Percentiles rank a stretch among this genome's conserved stretches.
These are phyloP conservation scores for Trichoderma cornu-damae DNA, from an alignment of 2,329 filamentous ascomycete species.

Conservation along the genomic window DNA sequence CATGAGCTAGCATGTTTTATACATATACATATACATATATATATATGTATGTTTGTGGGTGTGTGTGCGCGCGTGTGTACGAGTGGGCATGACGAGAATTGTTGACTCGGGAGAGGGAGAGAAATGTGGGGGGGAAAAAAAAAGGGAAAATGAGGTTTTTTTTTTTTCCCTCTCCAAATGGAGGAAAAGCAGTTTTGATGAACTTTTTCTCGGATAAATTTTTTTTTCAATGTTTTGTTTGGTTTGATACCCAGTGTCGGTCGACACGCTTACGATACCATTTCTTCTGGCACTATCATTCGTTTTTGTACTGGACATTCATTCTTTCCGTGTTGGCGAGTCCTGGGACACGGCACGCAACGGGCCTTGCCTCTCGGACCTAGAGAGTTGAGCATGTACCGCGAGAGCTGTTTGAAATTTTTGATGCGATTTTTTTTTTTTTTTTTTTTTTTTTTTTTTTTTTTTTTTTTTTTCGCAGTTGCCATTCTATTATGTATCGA, in stretches of 20 bases:
- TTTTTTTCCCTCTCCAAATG: no score
- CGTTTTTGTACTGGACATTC: constrained; percentile 15
- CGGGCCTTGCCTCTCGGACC: constrained; percentile 4
- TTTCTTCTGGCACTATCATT: constrained; percentile 11
- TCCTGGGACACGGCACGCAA: constrained; percentile 13
- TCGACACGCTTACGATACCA: constrained; percentile 16
- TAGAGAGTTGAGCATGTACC: background rate
- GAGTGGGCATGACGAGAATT: background rate
- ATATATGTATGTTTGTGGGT: no score
- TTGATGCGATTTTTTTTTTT: background rate
- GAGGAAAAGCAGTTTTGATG: constrained; percentile 6
- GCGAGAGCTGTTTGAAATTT: background rate
- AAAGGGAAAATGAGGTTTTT: background rate
- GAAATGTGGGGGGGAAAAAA: background rate
- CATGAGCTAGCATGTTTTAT: constrained; percentile 27
- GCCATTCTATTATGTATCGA: no score
- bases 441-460: background rate
- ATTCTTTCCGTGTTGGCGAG: background rate
- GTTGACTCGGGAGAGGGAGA: background rate
- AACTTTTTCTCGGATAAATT: background rate
- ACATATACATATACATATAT: no score
- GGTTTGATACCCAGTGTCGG: constrained; percentile 21
- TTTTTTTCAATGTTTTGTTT: constrained; percentile 5
- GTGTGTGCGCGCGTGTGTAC: background rate
- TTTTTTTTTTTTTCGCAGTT: constrained; percentile 6